Evolutionary conservation across 2,329 filamentous ascomycete species (phyloP).

Genomic region (Tolypocladium endophyticum): DNA sequence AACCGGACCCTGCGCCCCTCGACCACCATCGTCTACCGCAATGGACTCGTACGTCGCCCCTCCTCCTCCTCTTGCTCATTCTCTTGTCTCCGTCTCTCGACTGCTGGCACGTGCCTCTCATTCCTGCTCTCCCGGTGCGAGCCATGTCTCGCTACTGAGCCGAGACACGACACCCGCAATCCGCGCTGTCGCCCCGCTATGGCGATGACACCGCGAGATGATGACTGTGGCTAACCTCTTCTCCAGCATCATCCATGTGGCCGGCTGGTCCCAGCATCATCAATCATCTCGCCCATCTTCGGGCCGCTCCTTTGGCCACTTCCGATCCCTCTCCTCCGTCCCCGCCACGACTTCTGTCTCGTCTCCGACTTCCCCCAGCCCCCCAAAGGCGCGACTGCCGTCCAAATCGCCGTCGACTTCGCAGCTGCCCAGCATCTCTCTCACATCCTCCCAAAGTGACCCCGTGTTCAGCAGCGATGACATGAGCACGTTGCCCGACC

Average conservation of each 20-base stretch:
- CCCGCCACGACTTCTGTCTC: slow-evolving; percentile 25
- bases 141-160: background rate
- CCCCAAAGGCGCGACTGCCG: slow-evolving; percentile 19
- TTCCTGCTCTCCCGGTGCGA: background rate
- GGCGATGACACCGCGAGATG: background rate
- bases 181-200: slow-evolving; percentile 5
- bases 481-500: slow-evolving; percentile 60
- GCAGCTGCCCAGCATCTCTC: slow-evolving; percentile 26
- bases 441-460: slow-evolving; percentile 24
- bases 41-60: slow-evolving; percentile 20
- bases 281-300: slow-evolving; percentile 15
- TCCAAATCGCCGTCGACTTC: slow-evolving; percentile 26
- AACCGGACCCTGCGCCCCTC: background rate
- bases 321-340: slow-evolving; percentile 43
- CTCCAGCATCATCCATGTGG: slow-evolving; percentile 41
- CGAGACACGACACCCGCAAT: slow-evolving; percentile 3
- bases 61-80: slow-evolving; percentile 1
- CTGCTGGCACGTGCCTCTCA: background rate
- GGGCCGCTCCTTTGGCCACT: slow-evolving; percentile 32
- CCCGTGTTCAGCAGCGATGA: slow-evolving; percentile 42
- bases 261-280: slow-evolving; percentile 39
- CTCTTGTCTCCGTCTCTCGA: background rate
- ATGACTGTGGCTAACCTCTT: slow-evolving; percentile 9
- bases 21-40: background rate
- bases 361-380: slow-evolving; percentile 21